Conservation (phyloP, 495 filamentous ascomycete species). For the Hyphodiscus hymeniophilus region DNA sequence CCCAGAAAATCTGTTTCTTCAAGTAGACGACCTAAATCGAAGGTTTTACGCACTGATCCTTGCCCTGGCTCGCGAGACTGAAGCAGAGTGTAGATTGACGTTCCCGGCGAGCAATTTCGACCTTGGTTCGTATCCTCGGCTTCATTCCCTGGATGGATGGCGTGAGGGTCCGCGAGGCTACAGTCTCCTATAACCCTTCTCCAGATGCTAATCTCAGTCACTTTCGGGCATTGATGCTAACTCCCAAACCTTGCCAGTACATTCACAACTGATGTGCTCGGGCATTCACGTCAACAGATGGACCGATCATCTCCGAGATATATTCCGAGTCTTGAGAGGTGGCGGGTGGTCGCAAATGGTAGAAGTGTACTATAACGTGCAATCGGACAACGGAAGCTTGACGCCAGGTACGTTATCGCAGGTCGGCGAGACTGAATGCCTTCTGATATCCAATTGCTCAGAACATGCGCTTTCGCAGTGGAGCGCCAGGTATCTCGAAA, state of each 20-base stretch:
- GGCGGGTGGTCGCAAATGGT: slow-evolving; percentile 88
- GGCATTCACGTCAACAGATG: slow-evolving; percentile 75
- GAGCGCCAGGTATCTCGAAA: slow-evolving; percentile 61
- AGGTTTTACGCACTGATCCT: too few relatives aligned
- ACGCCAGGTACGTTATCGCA: slow-evolving; percentile 37
- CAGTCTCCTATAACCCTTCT: too few relatives aligned
- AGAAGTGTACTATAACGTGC: slow-evolving; percentile 80
- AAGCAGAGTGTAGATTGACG: slow-evolving; percentile 47
- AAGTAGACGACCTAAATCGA: slow-evolving; percentile 72
- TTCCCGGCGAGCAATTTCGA: slow-evolving; percentile 75
- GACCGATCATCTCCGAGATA: slow-evolving; percentile 71
- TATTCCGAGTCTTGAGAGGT: slow-evolving; percentile 44
- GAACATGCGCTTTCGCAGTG: slow-evolving; percentile 65
- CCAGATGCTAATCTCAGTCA: too few relatives aligned
- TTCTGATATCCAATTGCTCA: slow-evolving; percentile 15
- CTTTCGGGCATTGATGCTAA: too few relatives aligned
- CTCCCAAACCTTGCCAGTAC: too few relatives aligned
- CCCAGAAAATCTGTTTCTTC: slow-evolving; percentile 63
- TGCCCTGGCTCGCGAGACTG: too few relatives aligned
- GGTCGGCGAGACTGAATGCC: background rate
- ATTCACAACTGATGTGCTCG: slow-evolving; percentile 70
- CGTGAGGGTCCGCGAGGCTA: too few relatives aligned
- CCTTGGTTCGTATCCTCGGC: too few relatives aligned
- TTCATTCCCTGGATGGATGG: too few relatives aligned
- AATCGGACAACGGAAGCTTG: slow-evolving; percentile 83